phyloP scores from a whole-genome alignment of 805 yeast genomes.

The Suhomyces vadensis region DNA sequence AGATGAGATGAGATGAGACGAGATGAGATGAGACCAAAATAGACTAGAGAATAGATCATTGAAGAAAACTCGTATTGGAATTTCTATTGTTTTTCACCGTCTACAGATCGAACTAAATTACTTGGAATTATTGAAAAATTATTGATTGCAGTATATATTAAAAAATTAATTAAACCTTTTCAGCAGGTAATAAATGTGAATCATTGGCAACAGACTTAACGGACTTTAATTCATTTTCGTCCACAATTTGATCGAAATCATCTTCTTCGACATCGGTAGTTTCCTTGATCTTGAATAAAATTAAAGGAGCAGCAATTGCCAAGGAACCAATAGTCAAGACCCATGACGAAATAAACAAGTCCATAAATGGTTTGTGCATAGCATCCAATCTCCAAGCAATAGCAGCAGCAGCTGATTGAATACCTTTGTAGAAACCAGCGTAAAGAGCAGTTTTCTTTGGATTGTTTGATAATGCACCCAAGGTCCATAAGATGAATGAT shows the following conservation, averaged over 20 bases:
- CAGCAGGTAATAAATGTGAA: background rate
- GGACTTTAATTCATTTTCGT: constrained; percentile 24
- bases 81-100: too few species aligned
- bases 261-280: constrained; percentile 40
- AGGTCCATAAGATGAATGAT: constrained; percentile 55
- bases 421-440: constrained; percentile 63
- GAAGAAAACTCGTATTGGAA: too few species aligned
- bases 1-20: background rate
- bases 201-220: constrained; percentile 20
- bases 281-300: constrained; percentile 45
- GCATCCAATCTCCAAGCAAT: constrained; percentile 61
- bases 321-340: constrained; percentile 50
- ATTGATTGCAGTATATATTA: too few species aligned
- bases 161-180: constrained; percentile 6
- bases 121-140: too few species aligned
- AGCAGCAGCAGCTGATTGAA: constrained; percentile 66
- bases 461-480: constrained; percentile 61
- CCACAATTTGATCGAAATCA: constrained; percentile 15
- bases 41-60: too few species aligned
- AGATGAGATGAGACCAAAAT: too few species aligned
- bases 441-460: constrained; percentile 55
- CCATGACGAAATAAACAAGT: constrained; percentile 48
- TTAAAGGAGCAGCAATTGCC: constrained; percentile 49
- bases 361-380: constrained; percentile 34
- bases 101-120: too few species aligned